Evolutionary conservation across 1,284 basidiomycete species (phyloP), one percentile per base, ranked within the genome.

Genomic region (Ustilago cynodontis): DNA sequence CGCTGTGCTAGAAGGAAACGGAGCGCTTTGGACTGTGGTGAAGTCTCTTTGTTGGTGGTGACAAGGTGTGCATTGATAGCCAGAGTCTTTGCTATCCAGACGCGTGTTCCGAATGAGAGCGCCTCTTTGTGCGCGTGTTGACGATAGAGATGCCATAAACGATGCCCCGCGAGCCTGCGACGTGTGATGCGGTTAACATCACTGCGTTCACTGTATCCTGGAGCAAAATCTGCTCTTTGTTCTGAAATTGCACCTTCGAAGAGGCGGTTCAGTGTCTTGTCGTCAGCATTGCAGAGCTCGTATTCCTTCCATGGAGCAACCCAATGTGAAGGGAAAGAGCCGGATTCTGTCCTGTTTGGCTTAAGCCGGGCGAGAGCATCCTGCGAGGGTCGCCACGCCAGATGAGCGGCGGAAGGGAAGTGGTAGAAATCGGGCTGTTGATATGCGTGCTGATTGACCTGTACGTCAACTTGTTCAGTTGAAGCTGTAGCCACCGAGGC

Each of bases 61-160:
- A 52, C 29, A n/a, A 51, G 47, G 26, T 54, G 43, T 11, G 50
- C 67, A 7, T 45, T 29, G 8, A 6, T 26, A 14, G 59, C 59
- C 5, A 74, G 33, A 1, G 31, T 31, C n/a, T 52, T 33, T 16
- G 71, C 71, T 5, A 74, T 45, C 35, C 5, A n/a, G 35, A 66
- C 41, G 8, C 71, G 62, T 0, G 35, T 57, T 2, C 22, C 16
- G 6, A 61, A 10, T 7, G 71, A 16, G 8, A 74, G 59, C 28
- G 47, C 20, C n/a, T 58, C 51, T 9, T 65, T 65, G 59, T 69
- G 66, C 3, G 71, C 71, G 33, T 74, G 43, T 10, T 52, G 22
- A 22, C 47, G 55, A 31, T 74, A 74, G 14, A 60, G 10, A 22
- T 39, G 56, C 71, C 71, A 74, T 0, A 74, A 37, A 31, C 51